Evolutionary conservation across 2,329 filamentous ascomycete species (phyloP), one percentile per base, ranked within the genome.

Genomic region (Fusarium scirpi): DNA sequence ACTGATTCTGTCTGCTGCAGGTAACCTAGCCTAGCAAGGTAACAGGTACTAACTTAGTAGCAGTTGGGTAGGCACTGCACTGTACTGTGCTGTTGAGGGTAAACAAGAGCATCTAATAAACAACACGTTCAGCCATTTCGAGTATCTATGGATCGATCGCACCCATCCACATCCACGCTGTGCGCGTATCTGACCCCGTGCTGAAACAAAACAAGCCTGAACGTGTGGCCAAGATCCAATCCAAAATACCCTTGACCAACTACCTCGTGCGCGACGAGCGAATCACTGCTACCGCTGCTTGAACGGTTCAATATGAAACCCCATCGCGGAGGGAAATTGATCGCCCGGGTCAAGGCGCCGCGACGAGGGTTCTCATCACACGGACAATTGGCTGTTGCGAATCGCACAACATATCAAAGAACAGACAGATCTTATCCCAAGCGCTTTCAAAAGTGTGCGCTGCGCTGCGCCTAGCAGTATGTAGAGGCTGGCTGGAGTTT

Each of bases 181-280:
- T 69, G 69, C 66, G 71, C 63, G 59, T 65, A 51, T 67, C 54
- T 67, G 58, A 56, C 62, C 70, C 71, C 67, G 68, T 69, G 55
- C 72, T 76, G 74, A 76, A 76, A 76, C 74, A 76, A 69, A 70
- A 74, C 63, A 76, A 64, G 70, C 56, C 66, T 54, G 45, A 62
- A 62, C 59, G 61, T 69, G 70, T 72, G 70, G 66, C 70, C 71
- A 69, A 71, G 65, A 62, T 70, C 73, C 69, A 74, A 69, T 70
- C 55, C 58, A 45, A 68, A 25, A 62, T 73, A 57, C 65, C 48
- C 57, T 70, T 57, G 53, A 51, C 34, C 48, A 46, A 58, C 48
- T 59, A 40, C 58, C 53, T 70, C 58, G 70, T 74, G 62, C 53
- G 52, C 65, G 47, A 48, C 44, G 58, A 64, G 62, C 71, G 65